phyloP scores from a whole-genome alignment of 768 basidiomycete genomes.

The Sistotremastrum niveocremeum region DNA sequence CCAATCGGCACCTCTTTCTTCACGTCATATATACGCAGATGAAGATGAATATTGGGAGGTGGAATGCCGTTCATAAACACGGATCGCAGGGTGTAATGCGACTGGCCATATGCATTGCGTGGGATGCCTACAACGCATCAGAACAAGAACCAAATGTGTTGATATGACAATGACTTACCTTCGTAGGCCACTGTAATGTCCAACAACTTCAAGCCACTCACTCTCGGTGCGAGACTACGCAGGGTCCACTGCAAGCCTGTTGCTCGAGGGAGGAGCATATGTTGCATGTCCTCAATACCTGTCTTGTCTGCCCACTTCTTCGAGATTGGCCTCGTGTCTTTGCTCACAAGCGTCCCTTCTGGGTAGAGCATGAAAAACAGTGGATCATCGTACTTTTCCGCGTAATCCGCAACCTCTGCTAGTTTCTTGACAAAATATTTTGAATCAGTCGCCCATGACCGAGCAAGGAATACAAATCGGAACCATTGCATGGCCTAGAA shows the following conservation, averaged over 20 bases:
- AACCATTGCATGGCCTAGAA: conserved; percentile 84
- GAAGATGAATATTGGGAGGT: conserved; percentile 79
- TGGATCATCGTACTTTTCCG: conserved; percentile 55
- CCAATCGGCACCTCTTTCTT: conserved; percentile 56
- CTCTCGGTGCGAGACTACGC: conserved; percentile 62
- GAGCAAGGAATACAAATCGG: conserved; percentile 83
- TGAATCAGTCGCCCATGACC: conserved; percentile 83
- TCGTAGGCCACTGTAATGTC: conserved; percentile 90
- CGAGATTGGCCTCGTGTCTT: conserved; percentile 73
- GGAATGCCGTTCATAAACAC: conserved; percentile 72
- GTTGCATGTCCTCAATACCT: conserved; percentile 74
- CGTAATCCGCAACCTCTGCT: conserved; percentile 51
- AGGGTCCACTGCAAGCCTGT: conserved; percentile 82
- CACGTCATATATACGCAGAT: conserved; percentile 70
- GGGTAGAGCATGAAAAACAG: conserved; percentile 84
- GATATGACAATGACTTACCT: conserved; percentile 30
- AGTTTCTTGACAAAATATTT: conserved; percentile 51
- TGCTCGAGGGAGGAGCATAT: conserved; percentile 82
- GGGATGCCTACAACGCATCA: conserved; percentile 45
- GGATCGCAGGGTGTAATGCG: conserved; percentile 79
- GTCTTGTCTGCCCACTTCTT: conserved; percentile 80
- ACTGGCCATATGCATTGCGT: conserved; percentile 67
- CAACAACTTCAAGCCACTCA: conserved; percentile 67
- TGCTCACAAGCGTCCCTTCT: conserved; percentile 89
- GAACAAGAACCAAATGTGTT: conserved; percentile 4